phyloP scores from a whole-genome alignment of 805 yeast species.

The Ogataea wickerhamii region DNA sequence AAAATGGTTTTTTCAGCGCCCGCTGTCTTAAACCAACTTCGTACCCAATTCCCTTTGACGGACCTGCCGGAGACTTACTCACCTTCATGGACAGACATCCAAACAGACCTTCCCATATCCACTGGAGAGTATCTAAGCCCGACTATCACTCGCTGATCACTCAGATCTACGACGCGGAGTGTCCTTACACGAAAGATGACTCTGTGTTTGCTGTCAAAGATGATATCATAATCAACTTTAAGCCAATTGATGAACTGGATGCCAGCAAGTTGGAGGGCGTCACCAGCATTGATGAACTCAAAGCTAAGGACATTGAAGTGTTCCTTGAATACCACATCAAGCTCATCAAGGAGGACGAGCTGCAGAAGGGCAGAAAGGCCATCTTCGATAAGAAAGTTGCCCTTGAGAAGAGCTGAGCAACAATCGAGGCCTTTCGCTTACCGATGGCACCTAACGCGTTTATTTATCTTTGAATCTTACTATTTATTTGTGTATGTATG shows the following conservation, averaged over 20 bases:
- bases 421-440: too few species aligned
- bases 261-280: constrained; percentile 9
- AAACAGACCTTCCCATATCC: constrained; percentile 35
- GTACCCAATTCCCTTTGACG: constrained; percentile 39
- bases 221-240: constrained; percentile 27
- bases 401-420: too few species aligned
- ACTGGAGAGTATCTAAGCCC: constrained; percentile 27
- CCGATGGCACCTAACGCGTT: too few species aligned
- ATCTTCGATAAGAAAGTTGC: constrained; percentile 11
- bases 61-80: constrained; percentile 36
- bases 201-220: constrained; percentile 37
- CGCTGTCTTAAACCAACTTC: constrained; percentile 34
- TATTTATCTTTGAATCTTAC: neutral
- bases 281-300: constrained; percentile 13
- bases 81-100: constrained; percentile 35
- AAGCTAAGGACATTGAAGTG: constrained; percentile 16
- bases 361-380: constrained; percentile 18
- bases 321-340: constrained; percentile 21
- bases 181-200: constrained; percentile 31
- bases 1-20: constrained; percentile 27
- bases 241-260: constrained; percentile 20
- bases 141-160: constrained; percentile 32
- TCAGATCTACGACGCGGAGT: constrained; percentile 31
- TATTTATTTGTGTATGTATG: too few species aligned
- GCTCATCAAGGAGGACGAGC: constrained; percentile 19